Percentiles rank a stretch among this genome's conserved stretches.
Evolutionary conservation across 2,329 filamentous ascomycete genomes (phyloP).

Genomic region (Chrysosporium queenslandicum): DNA sequence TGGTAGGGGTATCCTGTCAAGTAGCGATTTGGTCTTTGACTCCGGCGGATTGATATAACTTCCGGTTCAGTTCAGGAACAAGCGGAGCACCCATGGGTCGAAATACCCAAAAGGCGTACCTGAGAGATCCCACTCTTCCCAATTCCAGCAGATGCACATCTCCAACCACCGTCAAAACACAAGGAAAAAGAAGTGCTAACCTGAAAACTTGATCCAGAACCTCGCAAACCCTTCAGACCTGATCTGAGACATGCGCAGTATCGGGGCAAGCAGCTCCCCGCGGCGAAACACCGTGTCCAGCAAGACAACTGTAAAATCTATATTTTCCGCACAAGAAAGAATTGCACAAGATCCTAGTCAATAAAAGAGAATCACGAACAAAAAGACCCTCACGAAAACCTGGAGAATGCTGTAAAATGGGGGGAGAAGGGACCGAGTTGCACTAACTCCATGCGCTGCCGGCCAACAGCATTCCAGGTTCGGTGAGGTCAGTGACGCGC

Average conservation of each 20-base stretch:
- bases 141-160: too few species aligned
- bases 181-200: constrained; percentile 19
- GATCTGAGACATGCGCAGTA: constrained; percentile 25
- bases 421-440: background rate
- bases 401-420: too few species aligned
- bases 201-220: constrained; percentile 34
- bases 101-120: too few species aligned
- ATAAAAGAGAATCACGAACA: background rate
- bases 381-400: background rate
- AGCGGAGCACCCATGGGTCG: too few species aligned
- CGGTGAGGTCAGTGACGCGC: constrained; percentile 11
- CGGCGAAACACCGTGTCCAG: constrained; percentile 27
- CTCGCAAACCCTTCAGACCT: constrained; percentile 34
- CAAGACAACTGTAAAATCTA: constrained; percentile 28
- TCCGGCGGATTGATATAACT: too few species aligned
- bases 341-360: too few species aligned
- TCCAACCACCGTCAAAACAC: background rate
- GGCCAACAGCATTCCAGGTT: constrained; percentile 12
- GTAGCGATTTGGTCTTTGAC: too few species aligned
- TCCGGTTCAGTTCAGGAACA: too few species aligned
- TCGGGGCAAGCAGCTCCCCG: constrained; percentile 29
- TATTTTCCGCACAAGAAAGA: background rate
- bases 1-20: too few species aligned
- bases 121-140: too few species aligned
- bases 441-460: constrained; percentile 14